Base-by-base conservation (phyloP, 768 basidiomycete genomes). In the Tremella fuciformis region DNA sequence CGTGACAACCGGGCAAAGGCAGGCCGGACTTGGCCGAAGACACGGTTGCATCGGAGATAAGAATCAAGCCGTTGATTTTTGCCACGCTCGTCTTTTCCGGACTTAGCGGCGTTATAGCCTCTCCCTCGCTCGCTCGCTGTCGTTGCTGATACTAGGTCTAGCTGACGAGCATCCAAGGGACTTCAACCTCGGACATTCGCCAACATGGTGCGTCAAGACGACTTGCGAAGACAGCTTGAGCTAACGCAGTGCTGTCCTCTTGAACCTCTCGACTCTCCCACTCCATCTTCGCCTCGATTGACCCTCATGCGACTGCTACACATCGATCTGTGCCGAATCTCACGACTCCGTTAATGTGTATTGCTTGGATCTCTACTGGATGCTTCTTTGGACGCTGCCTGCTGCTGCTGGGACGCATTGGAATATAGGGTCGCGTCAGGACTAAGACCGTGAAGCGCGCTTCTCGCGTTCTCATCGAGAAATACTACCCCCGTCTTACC, bases 401-500 rank as follows among this genome's bases (percentile, higher is more conserved):
- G 52, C 18, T 19, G 21, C 22, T 11, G 19, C 6, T 38, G 2
- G 51, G n/a, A 44, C 39, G 18, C 34, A 34, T 53, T 13, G 50
- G 9, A 58, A 38, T 49, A 54, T 77, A 97, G 96, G 96, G 96
- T 79, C 92, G 96, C 76, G 94, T 99, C 81, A 89, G 96, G 78
- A 99, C 96, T 75, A 99, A 99, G 83, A 99, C 96, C 66, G 94
- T 93, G 78, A 99, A 99, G 85, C 89, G 93, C 82, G 94, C 96
- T 76, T 97, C 93, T 67, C 87, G 96, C 65, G 91, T 93, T 73
- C 84, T 98, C 80, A 98, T 99, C 77, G 96, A 99, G 85, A 97
- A 97, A 85, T 99, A 97, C 86, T 99, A 99, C 83, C 94, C 94
- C 70, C 90, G 94, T 76, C 86, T 99, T 72, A 98, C 94, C 67